These are phyloP conservation scores for Cryphonectria naterciae DNA, from an alignment of 2,329 filamentous ascomycete species.

Conservation along the genomic window DNA sequence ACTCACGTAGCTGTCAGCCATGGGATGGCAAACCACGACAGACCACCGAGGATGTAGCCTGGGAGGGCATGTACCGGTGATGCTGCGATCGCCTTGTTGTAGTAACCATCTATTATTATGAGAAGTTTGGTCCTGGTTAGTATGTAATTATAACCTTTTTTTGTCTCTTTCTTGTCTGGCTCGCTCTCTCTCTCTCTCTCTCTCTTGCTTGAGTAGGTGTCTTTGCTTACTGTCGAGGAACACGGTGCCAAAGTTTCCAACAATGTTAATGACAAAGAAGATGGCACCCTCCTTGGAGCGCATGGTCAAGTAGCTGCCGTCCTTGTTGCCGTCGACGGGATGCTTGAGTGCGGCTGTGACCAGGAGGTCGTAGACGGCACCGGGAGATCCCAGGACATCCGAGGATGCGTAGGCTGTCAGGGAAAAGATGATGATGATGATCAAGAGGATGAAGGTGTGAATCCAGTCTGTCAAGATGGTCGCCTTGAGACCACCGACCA, in stretches of 20 bases:
- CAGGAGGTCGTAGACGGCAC: slow-evolving; percentile 77
- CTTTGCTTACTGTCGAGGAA: slow-evolving; percentile 60
- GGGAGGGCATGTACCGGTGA: slow-evolving; percentile 84
- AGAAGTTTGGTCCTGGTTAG: slow-evolving; percentile 40
- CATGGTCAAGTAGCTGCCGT: slow-evolving; percentile 88
- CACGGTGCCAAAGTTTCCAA: slow-evolving; percentile 83
- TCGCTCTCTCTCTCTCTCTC: background rate
- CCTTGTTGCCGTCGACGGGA: slow-evolving; percentile 78
- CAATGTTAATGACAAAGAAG: slow-evolving; percentile 87
- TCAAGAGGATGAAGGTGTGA: slow-evolving; percentile 81
- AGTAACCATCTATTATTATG: slow-evolving; percentile 71
- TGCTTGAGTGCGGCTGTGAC: slow-evolving; percentile 69
- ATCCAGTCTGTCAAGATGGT: slow-evolving; percentile 86
- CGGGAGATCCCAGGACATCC: slow-evolving; percentile 72
- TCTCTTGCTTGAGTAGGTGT: too few relatives aligned
- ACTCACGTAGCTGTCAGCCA: slow-evolving; percentile 76
- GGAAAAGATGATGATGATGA: slow-evolving; percentile 85
- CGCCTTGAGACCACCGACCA: slow-evolving; percentile 79
- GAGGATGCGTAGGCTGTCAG: slow-evolving; percentile 81
- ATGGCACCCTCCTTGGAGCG: slow-evolving; percentile 77
- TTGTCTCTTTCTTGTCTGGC: too few relatives aligned
- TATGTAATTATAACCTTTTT: slow-evolving; percentile 40
- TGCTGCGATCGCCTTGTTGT: slow-evolving; percentile 92
- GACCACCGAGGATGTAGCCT: slow-evolving; percentile 83
- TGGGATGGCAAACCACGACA: slow-evolving; percentile 91